Conservation (phyloP, 345 rosid genomes). For the Brassica incana region DNA sequence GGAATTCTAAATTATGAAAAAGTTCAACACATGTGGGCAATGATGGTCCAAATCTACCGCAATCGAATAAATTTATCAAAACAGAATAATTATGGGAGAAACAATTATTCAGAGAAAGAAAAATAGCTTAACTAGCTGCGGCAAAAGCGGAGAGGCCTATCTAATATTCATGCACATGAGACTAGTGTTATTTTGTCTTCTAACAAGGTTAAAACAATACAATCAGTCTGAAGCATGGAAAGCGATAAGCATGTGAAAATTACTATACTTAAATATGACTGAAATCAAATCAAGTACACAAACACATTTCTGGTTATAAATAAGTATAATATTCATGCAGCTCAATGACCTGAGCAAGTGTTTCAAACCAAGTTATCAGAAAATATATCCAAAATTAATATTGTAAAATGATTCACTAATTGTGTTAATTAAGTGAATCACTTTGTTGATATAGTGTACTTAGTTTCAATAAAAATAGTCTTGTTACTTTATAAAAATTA, state of each 20-base stretch:
- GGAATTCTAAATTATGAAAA: too few species aligned
- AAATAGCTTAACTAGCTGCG: constrained; percentile 27
- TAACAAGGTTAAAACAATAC: background rate
- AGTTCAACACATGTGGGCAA: constrained; percentile 38
- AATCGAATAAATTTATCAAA: constrained; percentile 20
- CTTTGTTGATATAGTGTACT: background rate
- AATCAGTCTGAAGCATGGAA: background rate
- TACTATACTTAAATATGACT: background rate
- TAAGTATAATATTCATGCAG: background rate
- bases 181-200: background rate
- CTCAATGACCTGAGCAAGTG: background rate
- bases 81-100: constrained; percentile 15
- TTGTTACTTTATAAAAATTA: background rate
- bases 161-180: constrained; percentile 16
- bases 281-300: background rate
- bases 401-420: background rate
- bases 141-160: constrained; percentile 28
- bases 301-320: background rate
- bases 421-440: background rate
- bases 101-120: constrained; percentile 3
- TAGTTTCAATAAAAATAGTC: background rate
- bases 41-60: constrained; percentile 36
- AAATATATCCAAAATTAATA: background rate
- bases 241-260: background rate
- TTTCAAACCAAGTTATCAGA: background rate